Conservation (phyloP, 2,329 filamentous ascomycete genomes). For the Nemania sp. region DNA sequence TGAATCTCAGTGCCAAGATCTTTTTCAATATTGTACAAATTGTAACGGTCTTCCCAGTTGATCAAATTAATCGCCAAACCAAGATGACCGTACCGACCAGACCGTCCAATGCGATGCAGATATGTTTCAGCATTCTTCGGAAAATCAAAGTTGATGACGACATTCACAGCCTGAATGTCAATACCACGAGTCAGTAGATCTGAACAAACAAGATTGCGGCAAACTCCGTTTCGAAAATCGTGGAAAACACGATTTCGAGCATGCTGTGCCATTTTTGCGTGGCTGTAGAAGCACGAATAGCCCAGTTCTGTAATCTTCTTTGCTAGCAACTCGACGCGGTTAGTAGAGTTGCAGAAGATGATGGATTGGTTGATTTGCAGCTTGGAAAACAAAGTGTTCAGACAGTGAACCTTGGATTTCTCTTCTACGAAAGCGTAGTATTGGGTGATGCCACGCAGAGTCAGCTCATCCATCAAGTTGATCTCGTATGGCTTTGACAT, state of each 20-base stretch:
- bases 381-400: conserved; percentile 98
- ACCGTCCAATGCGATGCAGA: conserved; percentile 96
- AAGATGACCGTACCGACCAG: conserved; percentile 93
- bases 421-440: conserved; percentile 99
- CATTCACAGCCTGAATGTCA: conserved; percentile 98
- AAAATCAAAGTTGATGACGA: conserved; percentile 99
- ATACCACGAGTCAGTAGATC: conserved; percentile 98
- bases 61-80: conserved; percentile 98
- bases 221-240: conserved; percentile 97
- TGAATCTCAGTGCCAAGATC: conserved; percentile 97
- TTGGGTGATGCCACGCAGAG: conserved; percentile 95
- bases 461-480: conserved; percentile 99
- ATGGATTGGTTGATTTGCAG: conserved; percentile 99
- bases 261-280: conserved; percentile 96
- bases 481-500: conserved; percentile 97
- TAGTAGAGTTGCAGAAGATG: conserved; percentile 99
- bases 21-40: conserved; percentile 97
- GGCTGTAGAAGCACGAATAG: conserved; percentile 99
- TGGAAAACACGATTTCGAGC: conserved; percentile 98
- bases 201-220: conserved; percentile 96
- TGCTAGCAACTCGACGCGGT: conserved; percentile 92
- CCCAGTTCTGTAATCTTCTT: conserved; percentile 99
- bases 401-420: conserved; percentile 97
- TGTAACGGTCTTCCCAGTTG: conserved; percentile 99
- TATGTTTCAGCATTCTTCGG: conserved; percentile 99